Percentiles rank a stretch among this genome's conserved stretches.
These are phyloP conservation scores for Hippophae tibetana DNA, from an alignment of 306 rosid species.

Conservation along the genomic window DNA sequence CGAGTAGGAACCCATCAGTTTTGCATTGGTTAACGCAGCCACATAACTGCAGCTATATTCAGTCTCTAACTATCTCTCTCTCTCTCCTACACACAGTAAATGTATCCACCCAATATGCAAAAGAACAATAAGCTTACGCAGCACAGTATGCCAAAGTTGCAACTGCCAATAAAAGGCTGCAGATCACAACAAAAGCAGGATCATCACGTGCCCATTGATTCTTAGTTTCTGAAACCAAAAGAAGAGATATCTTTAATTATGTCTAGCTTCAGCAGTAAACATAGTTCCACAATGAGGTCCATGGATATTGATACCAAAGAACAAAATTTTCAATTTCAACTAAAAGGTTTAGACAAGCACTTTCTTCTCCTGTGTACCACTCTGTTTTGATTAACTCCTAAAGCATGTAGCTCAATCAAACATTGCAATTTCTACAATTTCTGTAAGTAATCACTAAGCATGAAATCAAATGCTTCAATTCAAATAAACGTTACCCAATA, in stretches of 20 bases:
- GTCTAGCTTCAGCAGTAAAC: not conserved
- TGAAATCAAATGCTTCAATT: not conserved
- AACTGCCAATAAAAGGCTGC: constrained; percentile 85
- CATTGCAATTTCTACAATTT: too few species aligned
- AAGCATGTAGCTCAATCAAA: too few species aligned
- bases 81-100: constrained; percentile 6
- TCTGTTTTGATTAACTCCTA: too few species aligned
- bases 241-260: constrained; percentile 6
- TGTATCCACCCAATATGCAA: constrained; percentile 17
- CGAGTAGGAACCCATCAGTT: not conserved
- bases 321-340: too few species aligned
- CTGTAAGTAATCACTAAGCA: not conserved
- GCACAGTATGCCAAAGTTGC: constrained; percentile 91
- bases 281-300: too few species aligned
- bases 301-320: too few species aligned
- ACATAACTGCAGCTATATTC: constrained; percentile 12
- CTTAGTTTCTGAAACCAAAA: constrained; percentile 83
- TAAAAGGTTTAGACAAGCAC: too few species aligned
- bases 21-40: constrained; percentile 2
- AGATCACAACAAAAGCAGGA: constrained; percentile 99
- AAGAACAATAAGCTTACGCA: constrained; percentile 65
- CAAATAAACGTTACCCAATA: too few species aligned
- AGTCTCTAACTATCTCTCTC: not conserved
- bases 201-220: constrained; percentile 99
- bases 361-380: too few species aligned